Conservation (phyloP, 192 early-diverging fungal genomes). For the Mortierella hygrophila region DNA sequence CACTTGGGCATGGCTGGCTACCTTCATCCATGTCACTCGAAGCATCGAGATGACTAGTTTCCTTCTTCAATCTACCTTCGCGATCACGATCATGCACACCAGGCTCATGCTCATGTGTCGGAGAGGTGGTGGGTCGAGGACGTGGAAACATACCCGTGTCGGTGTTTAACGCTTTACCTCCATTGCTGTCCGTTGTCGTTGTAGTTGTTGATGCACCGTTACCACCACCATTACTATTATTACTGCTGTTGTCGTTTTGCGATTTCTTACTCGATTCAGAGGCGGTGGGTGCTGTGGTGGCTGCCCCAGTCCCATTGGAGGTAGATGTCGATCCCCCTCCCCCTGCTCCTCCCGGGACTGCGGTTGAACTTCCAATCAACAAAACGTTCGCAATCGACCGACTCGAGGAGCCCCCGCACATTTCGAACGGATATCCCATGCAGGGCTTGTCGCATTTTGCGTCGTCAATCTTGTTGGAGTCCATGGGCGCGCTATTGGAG, state of each 20-base stretch:
- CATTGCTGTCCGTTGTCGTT: constrained; percentile 9
- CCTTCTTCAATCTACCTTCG: constrained; percentile 7
- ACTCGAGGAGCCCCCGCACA: constrained; percentile 38
- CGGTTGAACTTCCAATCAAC: constrained; percentile 30
- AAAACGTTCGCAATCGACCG: constrained; percentile 27
- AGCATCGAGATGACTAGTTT: constrained; percentile 7
- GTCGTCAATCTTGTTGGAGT: constrained; percentile 43
- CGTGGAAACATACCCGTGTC: constrained; percentile 48
- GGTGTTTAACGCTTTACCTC: constrained; percentile 28
- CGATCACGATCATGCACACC: constrained; percentile 8
- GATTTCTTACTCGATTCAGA: constrained; percentile 9
- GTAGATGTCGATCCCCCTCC: not conserved
- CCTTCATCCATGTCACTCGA: constrained; percentile 25
- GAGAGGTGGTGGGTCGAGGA: constrained; percentile 9
- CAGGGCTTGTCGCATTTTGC: constrained; percentile 48
- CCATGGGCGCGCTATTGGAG: constrained; percentile 20
- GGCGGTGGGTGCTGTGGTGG: not conserved
- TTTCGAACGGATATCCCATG: constrained; percentile 51
- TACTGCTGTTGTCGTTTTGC: not conserved
- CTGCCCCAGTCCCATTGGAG: not conserved
- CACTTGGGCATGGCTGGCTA: constrained; percentile 25
- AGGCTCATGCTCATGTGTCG: constrained; percentile 1
- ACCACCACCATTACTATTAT: not conserved
- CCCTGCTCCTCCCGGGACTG: not conserved
- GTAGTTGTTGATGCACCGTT: not conserved